Conservation (phyloP, 176 grass and related monocot species). For the Bothriochloa decipiens region DNA sequence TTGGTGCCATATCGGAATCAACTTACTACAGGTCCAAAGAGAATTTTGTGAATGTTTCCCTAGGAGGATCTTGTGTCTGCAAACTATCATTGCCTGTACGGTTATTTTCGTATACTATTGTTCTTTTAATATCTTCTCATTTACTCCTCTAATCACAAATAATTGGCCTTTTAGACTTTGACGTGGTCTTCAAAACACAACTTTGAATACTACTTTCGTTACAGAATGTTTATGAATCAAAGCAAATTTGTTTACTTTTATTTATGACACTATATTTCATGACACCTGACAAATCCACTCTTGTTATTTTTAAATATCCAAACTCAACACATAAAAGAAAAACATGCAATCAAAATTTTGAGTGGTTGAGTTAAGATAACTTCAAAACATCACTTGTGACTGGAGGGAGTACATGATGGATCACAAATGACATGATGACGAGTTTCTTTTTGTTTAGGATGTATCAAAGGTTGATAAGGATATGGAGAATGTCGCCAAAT, state of each 20-base stretch:
- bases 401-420: neutral
- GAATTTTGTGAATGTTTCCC: slow-evolving; percentile 63
- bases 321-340: neutral
- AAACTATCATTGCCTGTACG: slow-evolving; percentile 69
- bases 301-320: neutral
- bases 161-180: neutral
- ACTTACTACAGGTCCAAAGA: slow-evolving; percentile 48
- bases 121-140: slow-evolving; percentile 4
- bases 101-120: slow-evolving; percentile 22
- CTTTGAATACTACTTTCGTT: neutral
- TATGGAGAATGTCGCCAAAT: slow-evolving; percentile 51
- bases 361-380: neutral
- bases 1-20: slow-evolving; percentile 72
- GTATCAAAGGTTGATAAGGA: slow-evolving; percentile 54
- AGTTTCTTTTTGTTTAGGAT: slow-evolving; percentile 46
- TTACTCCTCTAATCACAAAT: slow-evolving; percentile 15
- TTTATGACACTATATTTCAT: neutral
- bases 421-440: neutral
- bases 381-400: neutral
- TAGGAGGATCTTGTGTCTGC: slow-evolving; percentile 47
- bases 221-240: neutral
- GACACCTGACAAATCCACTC: neutral
- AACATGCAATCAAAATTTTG: neutral
- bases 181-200: neutral
- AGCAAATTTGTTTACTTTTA: neutral